A percentile compares a stretch with the other conserved stretches of the same genome.
Evolutionary conservation across 225 moss, liverwort and hornwort genomes (phyloP).

Genomic region (Rhytidiadelphus loreus): DNA sequence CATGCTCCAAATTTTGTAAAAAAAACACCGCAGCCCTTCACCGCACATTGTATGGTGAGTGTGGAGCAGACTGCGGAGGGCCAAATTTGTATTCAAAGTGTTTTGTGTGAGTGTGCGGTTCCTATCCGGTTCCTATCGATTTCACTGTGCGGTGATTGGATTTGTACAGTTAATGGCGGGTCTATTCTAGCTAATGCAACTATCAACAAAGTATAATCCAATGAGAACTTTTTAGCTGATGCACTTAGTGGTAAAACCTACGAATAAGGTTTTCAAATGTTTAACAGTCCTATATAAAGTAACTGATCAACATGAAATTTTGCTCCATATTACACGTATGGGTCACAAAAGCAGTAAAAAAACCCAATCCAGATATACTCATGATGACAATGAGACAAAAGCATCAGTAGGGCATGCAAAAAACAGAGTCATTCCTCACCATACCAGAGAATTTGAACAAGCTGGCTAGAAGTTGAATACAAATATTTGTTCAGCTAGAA

Average conservation of each 20-base stretch:
- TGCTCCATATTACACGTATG: background rate
- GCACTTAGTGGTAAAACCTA: background rate
- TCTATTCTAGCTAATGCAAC: background rate
- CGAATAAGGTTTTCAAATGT: background rate
- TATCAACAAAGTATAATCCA: background rate
- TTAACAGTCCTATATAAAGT: background rate
- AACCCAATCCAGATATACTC: background rate
- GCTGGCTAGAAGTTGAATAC: background rate
- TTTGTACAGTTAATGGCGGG: too few relatives aligned
- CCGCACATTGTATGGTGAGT: too few relatives aligned
- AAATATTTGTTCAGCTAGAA: conserved; percentile 12
- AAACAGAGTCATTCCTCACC: background rate
- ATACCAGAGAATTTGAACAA: background rate
- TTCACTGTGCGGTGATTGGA: too few relatives aligned
- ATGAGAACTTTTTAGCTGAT: background rate
- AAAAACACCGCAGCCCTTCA: too few relatives aligned
- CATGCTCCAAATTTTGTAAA: too few relatives aligned
- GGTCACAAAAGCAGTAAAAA: background rate
- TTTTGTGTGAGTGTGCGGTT: too few relatives aligned
- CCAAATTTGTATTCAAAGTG: background rate
- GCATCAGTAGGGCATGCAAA: background rate
- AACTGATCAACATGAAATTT: background rate
- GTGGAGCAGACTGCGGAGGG: too few relatives aligned
- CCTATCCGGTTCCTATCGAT: too few relatives aligned
- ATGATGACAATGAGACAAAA: background rate